Evolutionary conservation across 805 yeast species (phyloP), one percentile per base, ranked within the genome.

Genomic region (Sugiyamaella mastotermitis): DNA sequence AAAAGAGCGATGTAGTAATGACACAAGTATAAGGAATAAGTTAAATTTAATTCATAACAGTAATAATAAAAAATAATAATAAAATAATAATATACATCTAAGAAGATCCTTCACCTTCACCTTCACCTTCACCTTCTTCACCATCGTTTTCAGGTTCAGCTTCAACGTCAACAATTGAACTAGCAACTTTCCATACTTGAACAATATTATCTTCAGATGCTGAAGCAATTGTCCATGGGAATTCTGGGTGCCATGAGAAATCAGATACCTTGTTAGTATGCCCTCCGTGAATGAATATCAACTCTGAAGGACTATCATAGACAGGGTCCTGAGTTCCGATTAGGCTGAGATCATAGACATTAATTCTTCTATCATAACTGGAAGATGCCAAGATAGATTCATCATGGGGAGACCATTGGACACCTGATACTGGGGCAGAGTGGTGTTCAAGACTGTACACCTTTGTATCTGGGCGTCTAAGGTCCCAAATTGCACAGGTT

Each of bases 251-350:
- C 72, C 88, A 74, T 41, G 72, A 76, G 32, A 80, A 64, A 48
- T 80, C 88, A 40, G 76, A 68, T 31, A 86, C 68, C 40, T 78
- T 69, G 38, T 74, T 76, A 2, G 87, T 76, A 60, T 87, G 95
- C 11, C 95, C 95, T 13, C 94, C 95, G 58, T 87, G 95, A 46
- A 84, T 71, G 54, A 85, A 87, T 20, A 64, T 61, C 41, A 87
- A 69, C 57, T 86, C 80, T 5, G 94, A 90, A 47, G 88, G 94
- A 7, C 78, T 75, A 25, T 71, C 71, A 20, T 70, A 68, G 5
- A 31, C 14, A 23, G 10, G 11, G 43, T 72, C 78, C 47, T 71
- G 79, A 16, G 64, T 61, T 37, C 66, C 72, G 41, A 73, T 72
- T 44, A 69, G 68, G 41, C 68, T 65, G 45, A 86, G 65, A 50